Conservation (phyloP, 129 eudicot species). For the Silybum marianum region DNA sequence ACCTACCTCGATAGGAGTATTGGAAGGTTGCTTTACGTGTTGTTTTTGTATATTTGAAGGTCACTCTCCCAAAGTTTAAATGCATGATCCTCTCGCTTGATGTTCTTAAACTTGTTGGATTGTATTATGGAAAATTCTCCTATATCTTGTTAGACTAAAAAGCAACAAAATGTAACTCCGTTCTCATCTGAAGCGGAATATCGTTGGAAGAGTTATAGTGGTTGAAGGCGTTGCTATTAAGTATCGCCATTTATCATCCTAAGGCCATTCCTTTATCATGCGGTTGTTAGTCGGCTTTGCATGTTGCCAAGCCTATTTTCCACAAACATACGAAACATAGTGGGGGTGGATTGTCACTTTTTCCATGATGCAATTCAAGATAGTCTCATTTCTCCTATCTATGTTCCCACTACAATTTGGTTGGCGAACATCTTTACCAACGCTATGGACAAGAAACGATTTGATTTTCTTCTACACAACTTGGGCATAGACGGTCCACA, state of each 20-base stretch:
- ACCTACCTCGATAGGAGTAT: neutral
- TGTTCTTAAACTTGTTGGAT: neutral
- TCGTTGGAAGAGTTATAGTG: neutral
- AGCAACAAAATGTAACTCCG: neutral
- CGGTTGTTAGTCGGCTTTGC: too few relatives aligned
- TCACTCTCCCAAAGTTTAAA: neutral
- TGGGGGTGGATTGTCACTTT: too few relatives aligned
- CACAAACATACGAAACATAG: too few relatives aligned
- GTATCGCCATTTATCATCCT: neutral
- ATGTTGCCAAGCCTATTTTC: too few relatives aligned
- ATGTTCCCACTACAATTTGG: too few relatives aligned
- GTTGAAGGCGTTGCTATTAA: neutral
- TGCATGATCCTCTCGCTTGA: neutral
- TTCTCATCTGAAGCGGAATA: neutral
- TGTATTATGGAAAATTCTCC: neutral
- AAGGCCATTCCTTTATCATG: neutral
- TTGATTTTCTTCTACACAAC: neutral
- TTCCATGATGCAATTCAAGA: too few relatives aligned
- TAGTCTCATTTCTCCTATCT: too few relatives aligned
- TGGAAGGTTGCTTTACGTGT: neutral
- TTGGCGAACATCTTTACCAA: too few relatives aligned
- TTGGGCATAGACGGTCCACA: too few relatives aligned
- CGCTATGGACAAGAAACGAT: neutral
- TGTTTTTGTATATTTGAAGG: neutral
- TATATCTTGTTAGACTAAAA: neutral